These are phyloP conservation scores for Linum tenue DNA, from an alignment of 345 rosid species.

Conservation along the genomic window DNA sequence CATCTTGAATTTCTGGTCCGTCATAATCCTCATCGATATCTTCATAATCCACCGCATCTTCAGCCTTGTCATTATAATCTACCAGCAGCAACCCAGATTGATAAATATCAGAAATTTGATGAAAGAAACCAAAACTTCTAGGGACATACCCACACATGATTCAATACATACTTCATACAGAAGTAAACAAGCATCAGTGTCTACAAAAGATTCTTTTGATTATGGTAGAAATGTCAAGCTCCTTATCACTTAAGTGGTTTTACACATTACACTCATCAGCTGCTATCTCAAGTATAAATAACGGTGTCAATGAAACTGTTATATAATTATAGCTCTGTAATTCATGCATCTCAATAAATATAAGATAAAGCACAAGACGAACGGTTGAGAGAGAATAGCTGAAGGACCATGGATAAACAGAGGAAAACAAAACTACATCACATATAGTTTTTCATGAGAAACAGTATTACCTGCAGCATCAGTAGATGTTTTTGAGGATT, in stretches of 20 bases:
- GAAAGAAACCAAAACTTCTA: background rate
- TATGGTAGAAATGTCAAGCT: too few species aligned
- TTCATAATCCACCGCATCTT: conserved; percentile 91
- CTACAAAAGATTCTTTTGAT: too few species aligned
- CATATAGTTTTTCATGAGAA: conserved; percentile 41
- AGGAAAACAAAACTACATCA: conserved; percentile 42
- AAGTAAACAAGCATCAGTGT: background rate
- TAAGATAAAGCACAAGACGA: background rate
- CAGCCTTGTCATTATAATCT: conserved; percentile 90
- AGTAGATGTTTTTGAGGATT: conserved; percentile 46
- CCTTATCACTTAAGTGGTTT: too few species aligned
- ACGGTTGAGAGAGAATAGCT: conserved; percentile 9
- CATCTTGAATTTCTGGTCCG: conserved; percentile 77
- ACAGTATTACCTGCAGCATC: conserved; percentile 79
- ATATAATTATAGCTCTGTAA: background rate
- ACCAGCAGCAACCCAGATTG: conserved; percentile 26
- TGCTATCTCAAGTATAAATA: too few species aligned
- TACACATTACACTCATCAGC: too few species aligned
- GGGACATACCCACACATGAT: background rate
- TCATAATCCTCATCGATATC: conserved; percentile 95
- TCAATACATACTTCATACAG: background rate
- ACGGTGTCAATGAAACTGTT: too few species aligned
- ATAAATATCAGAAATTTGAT: conserved; percentile 20
- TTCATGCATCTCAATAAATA: background rate
- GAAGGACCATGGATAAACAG: conserved; percentile 31